Percentiles rank a stretch among this genome's conserved stretches.
Evolutionary conservation across 441 rosid genomes (phyloP).

Genomic region (Biscutella laevigata): DNA sequence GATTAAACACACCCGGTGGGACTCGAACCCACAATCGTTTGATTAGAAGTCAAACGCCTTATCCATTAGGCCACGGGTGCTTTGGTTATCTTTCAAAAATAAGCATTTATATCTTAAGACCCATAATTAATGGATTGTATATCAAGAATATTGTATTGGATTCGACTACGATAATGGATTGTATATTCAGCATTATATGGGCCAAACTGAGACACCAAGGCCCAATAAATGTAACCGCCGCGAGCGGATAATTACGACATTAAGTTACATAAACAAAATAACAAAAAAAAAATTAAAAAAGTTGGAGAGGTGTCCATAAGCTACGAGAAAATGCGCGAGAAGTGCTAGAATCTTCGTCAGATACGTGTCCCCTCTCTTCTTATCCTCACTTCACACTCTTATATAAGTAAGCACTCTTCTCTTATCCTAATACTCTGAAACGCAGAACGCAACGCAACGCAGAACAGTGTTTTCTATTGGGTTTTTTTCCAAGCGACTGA

Average conservation of each 20-base stretch:
- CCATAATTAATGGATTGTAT: too few relatives aligned
- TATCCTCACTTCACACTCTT: slow-evolving; percentile 9
- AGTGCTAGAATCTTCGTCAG: slow-evolving; percentile 9
- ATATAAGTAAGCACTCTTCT: slow-evolving; percentile 3
- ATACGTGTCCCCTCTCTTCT: slow-evolving; percentile 19
- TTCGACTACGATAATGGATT: too few relatives aligned
- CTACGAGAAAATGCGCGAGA: slow-evolving; percentile 6
- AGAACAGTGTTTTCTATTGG: too few relatives aligned
- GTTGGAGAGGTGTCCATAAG: slow-evolving; percentile 3
- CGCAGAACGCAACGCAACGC: too few relatives aligned
- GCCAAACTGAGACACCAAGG: background rate
- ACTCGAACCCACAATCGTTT: slow-evolving; percentile 80
- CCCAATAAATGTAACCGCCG: background rate
- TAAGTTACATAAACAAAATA: background rate
- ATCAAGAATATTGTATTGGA: too few relatives aligned
- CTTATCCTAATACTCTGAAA: too few relatives aligned
- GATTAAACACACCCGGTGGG: slow-evolving; percentile 42
- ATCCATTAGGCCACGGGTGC: slow-evolving; percentile 86
- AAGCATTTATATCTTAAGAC: too few relatives aligned
- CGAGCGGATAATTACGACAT: slow-evolving; percentile 12
- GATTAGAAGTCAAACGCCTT: slow-evolving; percentile 85
- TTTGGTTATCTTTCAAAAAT: too few relatives aligned
- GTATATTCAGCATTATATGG: too few relatives aligned
- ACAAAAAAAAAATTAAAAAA: background rate
- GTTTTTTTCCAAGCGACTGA: too few relatives aligned